These are phyloP conservation scores for Platanus orientalis DNA, from an alignment of 164 flowering plant species.

Conservation along the genomic window DNA sequence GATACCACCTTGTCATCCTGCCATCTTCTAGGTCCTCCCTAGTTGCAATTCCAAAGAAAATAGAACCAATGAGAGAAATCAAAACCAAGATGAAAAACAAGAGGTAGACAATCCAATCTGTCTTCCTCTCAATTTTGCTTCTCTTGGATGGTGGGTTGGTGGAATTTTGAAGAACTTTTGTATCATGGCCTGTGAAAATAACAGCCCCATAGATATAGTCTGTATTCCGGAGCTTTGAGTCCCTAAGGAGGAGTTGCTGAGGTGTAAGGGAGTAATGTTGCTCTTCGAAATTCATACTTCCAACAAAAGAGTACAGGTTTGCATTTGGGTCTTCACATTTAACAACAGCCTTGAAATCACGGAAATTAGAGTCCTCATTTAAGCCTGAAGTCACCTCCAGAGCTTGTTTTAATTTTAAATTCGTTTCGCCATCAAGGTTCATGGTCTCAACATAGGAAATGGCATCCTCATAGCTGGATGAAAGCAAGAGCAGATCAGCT, in stretches of 20 bases:
- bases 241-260: constrained; percentile 49
- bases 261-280: constrained; percentile 54
- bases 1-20: constrained; percentile 65
- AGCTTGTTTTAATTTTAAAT: constrained; percentile 69
- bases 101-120: constrained; percentile 36
- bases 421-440: constrained; percentile 93
- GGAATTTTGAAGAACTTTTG: neutral
- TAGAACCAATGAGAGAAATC: constrained; percentile 60
- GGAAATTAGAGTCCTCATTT: constrained; percentile 44
- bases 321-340: constrained; percentile 95
- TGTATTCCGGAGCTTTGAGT: neutral
- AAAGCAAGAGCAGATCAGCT: constrained; percentile 73
- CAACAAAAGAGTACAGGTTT: constrained; percentile 69
- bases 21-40: constrained; percentile 43
- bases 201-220: neutral
- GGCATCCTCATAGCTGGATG: constrained; percentile 80
- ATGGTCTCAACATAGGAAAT: constrained; percentile 79
- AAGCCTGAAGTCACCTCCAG: constrained; percentile 52
- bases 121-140: constrained; percentile 1
- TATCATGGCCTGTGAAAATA: neutral
- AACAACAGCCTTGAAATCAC: constrained; percentile 49
- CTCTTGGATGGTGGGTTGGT: constrained; percentile 1
- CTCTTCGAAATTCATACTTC: constrained; percentile 44
- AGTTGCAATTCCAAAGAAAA: constrained; percentile 59
- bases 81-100: constrained; percentile 56